These are phyloP conservation scores for Sporothrix dimorphospora DNA, from an alignment of 2,329 filamentous ascomycete genomes.

Conservation along the genomic window DNA sequence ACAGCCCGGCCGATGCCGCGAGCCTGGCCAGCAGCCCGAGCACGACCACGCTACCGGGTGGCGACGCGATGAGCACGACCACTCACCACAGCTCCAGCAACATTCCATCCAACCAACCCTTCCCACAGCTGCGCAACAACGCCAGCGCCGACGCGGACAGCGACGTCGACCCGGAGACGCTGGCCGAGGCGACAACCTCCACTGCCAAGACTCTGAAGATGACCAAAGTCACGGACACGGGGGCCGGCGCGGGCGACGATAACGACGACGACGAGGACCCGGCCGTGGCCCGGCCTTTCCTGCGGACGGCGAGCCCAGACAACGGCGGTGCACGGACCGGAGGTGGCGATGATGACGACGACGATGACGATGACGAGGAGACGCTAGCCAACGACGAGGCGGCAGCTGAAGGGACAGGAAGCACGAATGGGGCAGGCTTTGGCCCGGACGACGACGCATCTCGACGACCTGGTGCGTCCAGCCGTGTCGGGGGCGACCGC, in stretches of 20 bases:
- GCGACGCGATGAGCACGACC: conserved; percentile 20
- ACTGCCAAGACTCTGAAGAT: conserved; percentile 28
- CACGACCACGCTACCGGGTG: conserved; percentile 27
- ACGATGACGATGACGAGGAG: not conserved
- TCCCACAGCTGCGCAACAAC: conserved; percentile 49
- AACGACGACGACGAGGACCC: conserved; percentile 63
- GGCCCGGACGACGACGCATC: not conserved
- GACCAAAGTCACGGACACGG: not conserved
- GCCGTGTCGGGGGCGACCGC: not conserved
- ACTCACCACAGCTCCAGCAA: conserved; percentile 33
- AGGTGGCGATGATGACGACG: conserved; percentile 33
- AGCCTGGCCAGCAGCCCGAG: conserved; percentile 34
- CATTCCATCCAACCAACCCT: conserved; percentile 37
- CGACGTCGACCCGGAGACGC: conserved; percentile 29
- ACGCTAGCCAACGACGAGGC: not conserved
- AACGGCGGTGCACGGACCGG: conserved; percentile 35
- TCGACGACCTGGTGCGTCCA: not conserved
- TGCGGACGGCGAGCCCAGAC: conserved; percentile 59
- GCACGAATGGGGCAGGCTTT: not conserved
- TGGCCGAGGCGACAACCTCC: conserved; percentile 26
- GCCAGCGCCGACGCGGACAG: conserved; percentile 42
- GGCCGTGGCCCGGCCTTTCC: conserved; percentile 60
- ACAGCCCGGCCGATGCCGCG: conserved; percentile 28
- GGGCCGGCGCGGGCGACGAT: conserved; percentile 39
- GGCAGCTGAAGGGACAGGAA: not conserved